Base-by-base conservation (phyloP, 768 basidiomycete genomes). In the Kwoniella dejecticola region DNA sequence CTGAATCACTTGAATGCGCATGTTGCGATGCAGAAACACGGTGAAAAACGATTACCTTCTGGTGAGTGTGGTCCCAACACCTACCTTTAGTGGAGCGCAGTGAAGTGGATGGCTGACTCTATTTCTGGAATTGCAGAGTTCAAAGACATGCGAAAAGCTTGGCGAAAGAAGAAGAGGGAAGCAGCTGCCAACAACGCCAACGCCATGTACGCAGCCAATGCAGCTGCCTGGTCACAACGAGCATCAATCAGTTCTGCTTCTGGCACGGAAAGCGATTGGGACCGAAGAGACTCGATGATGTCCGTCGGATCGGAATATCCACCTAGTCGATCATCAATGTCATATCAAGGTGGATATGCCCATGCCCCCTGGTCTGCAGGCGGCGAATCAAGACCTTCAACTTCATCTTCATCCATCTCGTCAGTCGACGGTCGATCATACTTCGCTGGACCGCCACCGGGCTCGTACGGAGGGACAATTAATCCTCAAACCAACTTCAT, bases 21-120 rank as follows among this genome's bases (percentile, higher is more conserved):
- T 78, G 91, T 97, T 59, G 89, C 87, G n/a, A 96, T 96, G 90
- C 95, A 97, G 79, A 90, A 90, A 79, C 95, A 99, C 77, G 95
- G 95, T 42, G 57, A 82, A 15, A 97, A 95, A 81, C 85, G 94
- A 57, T 88, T 86, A 77, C 95, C 95, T 12, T 85, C 85, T 57
- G 94, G 95, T 95, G 72, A 80, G 89, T 81, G n/a, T n/a, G n/a
- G n/a, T n/a, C n/a, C n/a, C n/a, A 95, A 81, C 85, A 94, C 56
- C 88, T 86, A 77, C 95, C 95, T 12, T 85, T 85, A 57, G 94
- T 95, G 95, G 72, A 80, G 89, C 81, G 8, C 38, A 2, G 17
- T 19, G 15, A 4, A 7, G 47, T 56, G 7, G 13, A 42, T 3
- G 12, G 26, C 29, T 44, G 42, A 50, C 48, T 29, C 13, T 23